Evolutionary conservation across 2,329 filamentous ascomycete genomes (phyloP).

Genomic region (Thielaviopsis ethacetica): DNA sequence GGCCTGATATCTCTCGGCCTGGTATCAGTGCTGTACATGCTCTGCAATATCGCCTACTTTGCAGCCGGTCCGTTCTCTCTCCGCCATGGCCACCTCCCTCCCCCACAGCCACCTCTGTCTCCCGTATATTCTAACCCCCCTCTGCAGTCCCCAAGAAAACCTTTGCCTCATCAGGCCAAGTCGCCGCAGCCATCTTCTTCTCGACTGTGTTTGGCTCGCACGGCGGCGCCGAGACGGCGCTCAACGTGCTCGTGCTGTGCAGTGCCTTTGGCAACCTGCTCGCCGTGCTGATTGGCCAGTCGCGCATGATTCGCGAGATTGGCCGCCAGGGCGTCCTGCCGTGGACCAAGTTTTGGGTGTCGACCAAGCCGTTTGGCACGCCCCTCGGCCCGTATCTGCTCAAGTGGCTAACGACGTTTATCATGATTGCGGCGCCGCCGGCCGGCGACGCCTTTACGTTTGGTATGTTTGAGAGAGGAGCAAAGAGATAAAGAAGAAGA

Average conservation of each 20-base stretch:
- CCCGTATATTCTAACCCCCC: background rate
- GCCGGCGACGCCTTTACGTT: constrained; percentile 51
- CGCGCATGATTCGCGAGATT: constrained; percentile 42
- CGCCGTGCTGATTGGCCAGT: constrained; percentile 36
- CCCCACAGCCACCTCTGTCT: background rate
- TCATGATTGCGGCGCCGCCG: constrained; percentile 44
- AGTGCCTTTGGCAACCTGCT: constrained; percentile 44
- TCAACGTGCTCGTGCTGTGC: constrained; percentile 41
- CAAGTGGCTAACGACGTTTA: constrained; percentile 38
- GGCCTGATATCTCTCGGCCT: constrained; percentile 32
- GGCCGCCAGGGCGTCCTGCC: constrained; percentile 45
- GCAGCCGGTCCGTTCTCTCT: constrained; percentile 26
- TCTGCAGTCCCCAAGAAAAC: constrained; percentile 30
- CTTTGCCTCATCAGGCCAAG: constrained; percentile 34
- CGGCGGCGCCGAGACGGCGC: constrained; percentile 30
- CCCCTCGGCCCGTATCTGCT: constrained; percentile 41
- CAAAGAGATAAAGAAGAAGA: too few species aligned
- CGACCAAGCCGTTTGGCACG: constrained; percentile 46
- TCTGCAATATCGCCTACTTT: constrained; percentile 46
- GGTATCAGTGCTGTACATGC: constrained; percentile 37
- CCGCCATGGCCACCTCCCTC: background rate
- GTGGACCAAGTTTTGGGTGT: constrained; percentile 44
- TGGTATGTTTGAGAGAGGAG: too few species aligned
- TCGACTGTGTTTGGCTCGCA: constrained; percentile 36
- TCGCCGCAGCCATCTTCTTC: constrained; percentile 43